phyloP scores from a whole-genome alignment of 192 early-diverging fungal genomes.

The Linnemannia hyalina region DNA sequence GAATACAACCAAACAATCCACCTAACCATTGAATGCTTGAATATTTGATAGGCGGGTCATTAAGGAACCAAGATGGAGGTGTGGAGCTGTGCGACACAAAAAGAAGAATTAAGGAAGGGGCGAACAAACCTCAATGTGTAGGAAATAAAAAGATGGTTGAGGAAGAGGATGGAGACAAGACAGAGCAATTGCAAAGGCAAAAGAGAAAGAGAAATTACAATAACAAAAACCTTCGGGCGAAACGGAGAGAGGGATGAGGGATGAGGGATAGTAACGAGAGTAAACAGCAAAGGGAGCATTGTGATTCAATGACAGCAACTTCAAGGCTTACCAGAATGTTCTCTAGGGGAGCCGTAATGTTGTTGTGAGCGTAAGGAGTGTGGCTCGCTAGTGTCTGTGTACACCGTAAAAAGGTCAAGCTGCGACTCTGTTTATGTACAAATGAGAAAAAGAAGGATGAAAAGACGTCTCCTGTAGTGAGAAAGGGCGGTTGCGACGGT shows the following conservation, averaged over 20 bases:
- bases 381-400: not conserved
- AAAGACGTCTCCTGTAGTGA: not conserved
- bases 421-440: not conserved
- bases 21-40: not conserved
- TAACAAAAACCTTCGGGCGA: not conserved
- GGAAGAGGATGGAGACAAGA: not conserved
- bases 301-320: not conserved
- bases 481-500: not conserved
- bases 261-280: not conserved
- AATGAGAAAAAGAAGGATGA: not conserved
- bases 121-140: not conserved
- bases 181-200: not conserved
- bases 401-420: conserved; percentile 1
- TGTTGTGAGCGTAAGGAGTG: not conserved
- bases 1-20: not conserved
- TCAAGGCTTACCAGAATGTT: not conserved
- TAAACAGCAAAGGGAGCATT: not conserved
- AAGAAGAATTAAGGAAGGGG: not conserved
- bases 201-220: not conserved
- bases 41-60: not conserved
- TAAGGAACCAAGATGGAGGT: not conserved
- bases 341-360: not conserved
- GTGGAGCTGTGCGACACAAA: not conserved
- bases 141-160: not conserved
- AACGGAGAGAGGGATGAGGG: not conserved